Evolutionary conservation across 768 basidiomycete genomes (phyloP).

Genomic region (Grammothele lineata): DNA sequence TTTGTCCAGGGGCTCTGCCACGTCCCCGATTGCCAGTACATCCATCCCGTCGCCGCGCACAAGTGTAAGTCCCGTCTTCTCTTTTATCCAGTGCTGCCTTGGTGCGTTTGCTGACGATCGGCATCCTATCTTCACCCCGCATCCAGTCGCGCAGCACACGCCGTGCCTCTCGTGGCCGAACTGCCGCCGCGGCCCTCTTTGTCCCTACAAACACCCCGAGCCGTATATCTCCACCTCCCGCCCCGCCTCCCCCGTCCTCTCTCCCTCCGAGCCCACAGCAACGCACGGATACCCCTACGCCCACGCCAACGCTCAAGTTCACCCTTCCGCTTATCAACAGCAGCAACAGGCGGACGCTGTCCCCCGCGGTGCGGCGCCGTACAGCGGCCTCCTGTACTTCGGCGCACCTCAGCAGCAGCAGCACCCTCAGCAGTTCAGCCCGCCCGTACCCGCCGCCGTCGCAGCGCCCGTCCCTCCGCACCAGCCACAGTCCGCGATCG

Average conservation of each 20-base stretch:
- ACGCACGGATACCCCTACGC: too few relatives aligned
- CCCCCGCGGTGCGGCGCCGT: conserved; percentile 20
- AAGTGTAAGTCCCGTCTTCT: conserved; percentile 29
- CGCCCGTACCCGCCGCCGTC: neutral
- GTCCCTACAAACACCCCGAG: conserved; percentile 28
- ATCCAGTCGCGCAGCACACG: conserved; percentile 31
- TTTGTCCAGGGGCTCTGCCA: conserved; percentile 32
- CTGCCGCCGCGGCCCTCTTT: conserved; percentile 22
- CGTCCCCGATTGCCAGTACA: conserved; percentile 26
- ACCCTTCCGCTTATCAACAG: too few relatives aligned
- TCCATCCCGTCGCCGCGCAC: conserved; percentile 27
- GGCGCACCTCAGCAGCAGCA: conserved; percentile 2
- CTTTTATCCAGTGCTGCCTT: neutral
- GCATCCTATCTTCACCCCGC: neutral
- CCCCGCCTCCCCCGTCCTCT: conserved; percentile 4
- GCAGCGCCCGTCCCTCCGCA: neutral
- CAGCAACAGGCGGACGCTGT: conserved; percentile 9
- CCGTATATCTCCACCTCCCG: conserved; percentile 18
- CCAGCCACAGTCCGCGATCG: neutral
- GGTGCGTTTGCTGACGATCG: neutral
- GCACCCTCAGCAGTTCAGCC: conserved; percentile 7
- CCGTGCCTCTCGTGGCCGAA: conserved; percentile 33
- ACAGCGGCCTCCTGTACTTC: conserved; percentile 25
- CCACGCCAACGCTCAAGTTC: too few relatives aligned
- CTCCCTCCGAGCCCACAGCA: neutral